Conservation (phyloP, 2,329 filamentous ascomycete species). For the Albifimbria verrucaria region DNA sequence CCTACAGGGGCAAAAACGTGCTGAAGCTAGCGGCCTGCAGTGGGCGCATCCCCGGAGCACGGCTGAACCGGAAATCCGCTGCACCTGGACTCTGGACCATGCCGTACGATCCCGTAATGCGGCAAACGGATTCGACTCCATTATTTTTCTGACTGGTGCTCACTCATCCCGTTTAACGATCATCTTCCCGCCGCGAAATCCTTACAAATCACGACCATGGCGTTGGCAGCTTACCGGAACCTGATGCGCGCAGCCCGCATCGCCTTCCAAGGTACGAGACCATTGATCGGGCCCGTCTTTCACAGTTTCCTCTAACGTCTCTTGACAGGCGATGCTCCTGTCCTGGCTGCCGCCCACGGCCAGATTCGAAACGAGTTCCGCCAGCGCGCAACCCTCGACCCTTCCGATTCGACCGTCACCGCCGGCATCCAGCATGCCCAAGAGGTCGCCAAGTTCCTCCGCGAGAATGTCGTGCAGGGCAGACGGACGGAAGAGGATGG, state of each 20-base stretch:
- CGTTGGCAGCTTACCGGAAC: slow-evolving; percentile 74
- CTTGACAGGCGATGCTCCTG: slow-evolving; percentile 61
- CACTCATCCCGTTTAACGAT: no score
- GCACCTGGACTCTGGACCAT: no score
- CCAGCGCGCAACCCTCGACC: slow-evolving; percentile 56
- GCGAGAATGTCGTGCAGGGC: slow-evolving; percentile 88
- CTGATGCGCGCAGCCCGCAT: slow-evolving; percentile 77
- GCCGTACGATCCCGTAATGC: no score
- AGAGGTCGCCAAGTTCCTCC: slow-evolving; percentile 75
- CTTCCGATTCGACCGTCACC: slow-evolving; percentile 54
- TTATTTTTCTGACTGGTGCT: neutral
- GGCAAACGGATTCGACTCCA: no score
- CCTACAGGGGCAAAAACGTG: no score
- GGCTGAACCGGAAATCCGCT: slow-evolving; percentile 19
- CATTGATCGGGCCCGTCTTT: neutral
- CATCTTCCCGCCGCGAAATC: neutral
- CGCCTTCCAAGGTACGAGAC: slow-evolving; percentile 71
- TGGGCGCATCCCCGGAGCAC: slow-evolving; percentile 11
- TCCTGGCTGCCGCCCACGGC: slow-evolving; percentile 66
- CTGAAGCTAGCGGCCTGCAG: no score
- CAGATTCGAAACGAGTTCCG: slow-evolving; percentile 75
- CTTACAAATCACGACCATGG: slow-evolving; percentile 41
- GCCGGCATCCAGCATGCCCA: slow-evolving; percentile 74
- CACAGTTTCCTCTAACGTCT: no score
- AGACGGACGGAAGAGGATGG: slow-evolving; percentile 42